These are phyloP conservation scores for Albugo laibachii DNA, from an alignment of 352 stramenopile species.

Conservation along the genomic window DNA sequence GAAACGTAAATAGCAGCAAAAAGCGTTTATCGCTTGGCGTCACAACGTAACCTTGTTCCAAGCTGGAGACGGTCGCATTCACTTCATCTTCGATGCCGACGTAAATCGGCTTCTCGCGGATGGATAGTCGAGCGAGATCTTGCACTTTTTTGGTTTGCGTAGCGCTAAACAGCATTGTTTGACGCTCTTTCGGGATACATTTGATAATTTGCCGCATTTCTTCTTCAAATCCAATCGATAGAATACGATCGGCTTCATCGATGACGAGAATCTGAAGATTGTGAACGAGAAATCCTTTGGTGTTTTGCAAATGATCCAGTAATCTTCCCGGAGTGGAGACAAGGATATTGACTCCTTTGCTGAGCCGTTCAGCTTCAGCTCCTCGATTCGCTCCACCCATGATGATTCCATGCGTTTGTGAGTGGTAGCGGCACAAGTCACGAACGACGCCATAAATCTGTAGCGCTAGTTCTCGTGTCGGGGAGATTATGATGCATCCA, in stretches of 20 bases:
- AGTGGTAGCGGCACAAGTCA: conserved; percentile 89
- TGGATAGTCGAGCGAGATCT: conserved; percentile 84
- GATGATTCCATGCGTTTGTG: conserved; percentile 91
- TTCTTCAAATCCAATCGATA: conserved; percentile 98
- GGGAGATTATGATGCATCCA: conserved; percentile 95
- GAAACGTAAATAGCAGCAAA: conserved; percentile 96
- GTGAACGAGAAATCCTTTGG: conserved; percentile 93
- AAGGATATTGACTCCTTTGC: conserved; percentile 94
- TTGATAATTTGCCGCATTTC: conserved; percentile 98
- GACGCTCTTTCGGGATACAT: conserved; percentile 91
- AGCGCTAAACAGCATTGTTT: conserved; percentile 98
- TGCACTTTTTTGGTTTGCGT: conserved; percentile 98
- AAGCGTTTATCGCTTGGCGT: conserved; percentile 96
- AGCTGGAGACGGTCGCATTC: conserved; percentile 82
- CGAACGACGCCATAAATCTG: conserved; percentile 98
- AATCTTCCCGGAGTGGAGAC: conserved; percentile 95
- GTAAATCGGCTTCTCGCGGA: conserved; percentile 93
- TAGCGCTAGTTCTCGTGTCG: conserved; percentile 94
- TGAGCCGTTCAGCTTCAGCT: conserved; percentile 87
- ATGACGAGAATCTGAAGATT: conserved; percentile 95
- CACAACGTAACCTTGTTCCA: conserved; percentile 98
- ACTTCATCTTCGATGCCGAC: conserved; percentile 86
- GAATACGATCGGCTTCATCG: conserved; percentile 97
- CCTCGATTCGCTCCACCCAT: conserved; percentile 96
- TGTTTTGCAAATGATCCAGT: conserved; percentile 96